Conservation (phyloP, 2,329 filamentous ascomycete species). For the Fusarium sp. region DNA sequence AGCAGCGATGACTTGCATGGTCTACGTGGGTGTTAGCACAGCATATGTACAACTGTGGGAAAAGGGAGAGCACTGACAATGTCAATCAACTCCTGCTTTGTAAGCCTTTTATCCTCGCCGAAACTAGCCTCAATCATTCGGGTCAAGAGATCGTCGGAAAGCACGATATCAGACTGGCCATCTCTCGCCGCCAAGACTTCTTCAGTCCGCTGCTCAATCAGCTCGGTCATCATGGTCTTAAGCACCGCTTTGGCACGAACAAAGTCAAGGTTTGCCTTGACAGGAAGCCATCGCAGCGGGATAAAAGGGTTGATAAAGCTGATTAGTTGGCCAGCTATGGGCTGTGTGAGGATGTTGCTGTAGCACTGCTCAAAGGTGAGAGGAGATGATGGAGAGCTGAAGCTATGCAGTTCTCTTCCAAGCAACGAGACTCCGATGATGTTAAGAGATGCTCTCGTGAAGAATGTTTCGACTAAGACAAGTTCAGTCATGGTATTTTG, state of each 20-base stretch:
- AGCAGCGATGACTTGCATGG: conserved; percentile 25
- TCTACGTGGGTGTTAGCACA: not conserved
- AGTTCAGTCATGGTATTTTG: not conserved
- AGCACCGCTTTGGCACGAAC: conserved; percentile 11
- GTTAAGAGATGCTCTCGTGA: conserved; percentile 17
- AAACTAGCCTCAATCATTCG: conserved; percentile 24
- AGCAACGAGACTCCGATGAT: conserved; percentile 13
- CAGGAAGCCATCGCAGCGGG: conserved; percentile 12
- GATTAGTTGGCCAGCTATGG: conserved; percentile 12
- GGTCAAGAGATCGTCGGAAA: conserved; percentile 24
- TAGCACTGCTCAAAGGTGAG: conserved; percentile 25
- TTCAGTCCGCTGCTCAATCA: conserved; percentile 11
- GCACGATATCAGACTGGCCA: not conserved
- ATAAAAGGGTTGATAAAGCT: conserved; percentile 25
- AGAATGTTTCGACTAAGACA: not conserved
- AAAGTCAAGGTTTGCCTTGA: conserved; percentile 16
- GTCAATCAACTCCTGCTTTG: conserved; percentile 24
- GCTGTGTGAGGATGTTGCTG: conserved; percentile 6
- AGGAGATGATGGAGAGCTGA: conserved; percentile 2
- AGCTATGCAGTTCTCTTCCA: conserved; percentile 5
- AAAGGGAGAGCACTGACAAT: not conserved
- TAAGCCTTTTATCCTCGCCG: conserved; percentile 8
- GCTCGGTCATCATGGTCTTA: conserved; percentile 16
- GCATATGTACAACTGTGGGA: not conserved
- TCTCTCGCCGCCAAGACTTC: not conserved